Evolutionary conservation across 2,329 filamentous ascomycete genomes (phyloP), one percentile per base, ranked within the genome.

Genomic region (Stagonosporopsis chrysanthemi): DNA sequence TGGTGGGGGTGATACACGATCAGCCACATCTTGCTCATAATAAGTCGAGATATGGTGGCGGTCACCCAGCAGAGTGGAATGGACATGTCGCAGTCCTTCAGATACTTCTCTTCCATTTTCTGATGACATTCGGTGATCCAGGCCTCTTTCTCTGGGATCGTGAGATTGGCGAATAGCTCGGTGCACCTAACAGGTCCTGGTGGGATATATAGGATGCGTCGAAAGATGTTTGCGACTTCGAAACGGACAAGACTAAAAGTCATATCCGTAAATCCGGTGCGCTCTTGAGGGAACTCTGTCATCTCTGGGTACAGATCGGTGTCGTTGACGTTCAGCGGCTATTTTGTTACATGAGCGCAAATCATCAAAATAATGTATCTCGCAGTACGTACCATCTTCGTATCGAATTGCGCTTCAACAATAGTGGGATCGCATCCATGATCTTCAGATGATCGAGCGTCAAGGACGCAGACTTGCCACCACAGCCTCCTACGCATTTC

Each of bases 1-100:
- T 90, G 86, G 67, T 89, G 83, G 0, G 90, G 90, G 65, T 94
- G 88, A 67, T 94, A 90, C 2, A 91, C 83, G 58, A 92, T 83
- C 33, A 95, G 81, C 78, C 88, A 91, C 80, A 92, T 86, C 75
- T 92, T 94, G 49, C 88, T 87, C 77, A 92, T 85, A 60, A 93
- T 86, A 29, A 94, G 80, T 9, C 89, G 85, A 3, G 86, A 83
- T 23, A 91, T 81, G 26, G 89, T 89, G 4, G 86, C 87, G 7
- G 84, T 84, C 24, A 90, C 84, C 87, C 88, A 91, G 61, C 87
- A 87, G 1, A 91, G 77, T 7, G 85, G 85, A 1, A 86, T 77
- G 0, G 80, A 79, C 62, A 82, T 82, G 52, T 87, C 84, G 58
- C 80, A 82, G 29, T 83, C 73, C 35, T 76, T 74, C 11, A 84